Evolutionary conservation across 768 basidiomycete genomes (phyloP).

Genomic region (Xerocomellus amylosporus): DNA sequence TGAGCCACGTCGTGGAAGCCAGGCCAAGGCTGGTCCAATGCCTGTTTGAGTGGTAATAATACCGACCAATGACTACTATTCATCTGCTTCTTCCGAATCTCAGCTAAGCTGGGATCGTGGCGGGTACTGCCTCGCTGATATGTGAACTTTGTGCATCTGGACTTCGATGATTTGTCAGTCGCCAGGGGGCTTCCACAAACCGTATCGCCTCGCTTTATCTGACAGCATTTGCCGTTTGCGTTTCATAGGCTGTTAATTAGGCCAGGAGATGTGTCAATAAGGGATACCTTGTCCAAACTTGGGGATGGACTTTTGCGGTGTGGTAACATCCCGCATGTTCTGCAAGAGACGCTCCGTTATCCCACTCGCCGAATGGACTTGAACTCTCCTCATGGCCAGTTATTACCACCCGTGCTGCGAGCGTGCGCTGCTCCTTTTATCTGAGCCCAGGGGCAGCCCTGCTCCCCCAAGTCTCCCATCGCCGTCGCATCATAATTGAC

Average conservation of each 20-base stretch:
- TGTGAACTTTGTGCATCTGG: slow-evolving; percentile 21
- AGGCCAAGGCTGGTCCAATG: neutral
- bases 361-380: slow-evolving; percentile 15
- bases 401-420: slow-evolving; percentile 25
- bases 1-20: slow-evolving; percentile 9
- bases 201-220: slow-evolving; percentile 20
- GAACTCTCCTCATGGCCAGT: slow-evolving; percentile 27
- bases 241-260: slow-evolving; percentile 33
- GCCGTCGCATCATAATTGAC: neutral
- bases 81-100: slow-evolving; percentile 12
- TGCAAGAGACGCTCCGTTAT: slow-evolving; percentile 20
- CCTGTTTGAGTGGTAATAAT: slow-evolving; percentile 26
- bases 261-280: slow-evolving; percentile 27
- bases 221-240: slow-evolving; percentile 24
- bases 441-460: slow-evolving; percentile 9
- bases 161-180: slow-evolving; percentile 21
- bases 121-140: slow-evolving; percentile 27
- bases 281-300: slow-evolving; percentile 28
- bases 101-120: slow-evolving; percentile 17
- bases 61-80: slow-evolving; percentile 20
- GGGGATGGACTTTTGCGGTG: slow-evolving; percentile 26
- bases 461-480: slow-evolving; percentile 10
- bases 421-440: slow-evolving; percentile 31
- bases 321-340: slow-evolving; percentile 21
- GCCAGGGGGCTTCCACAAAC: slow-evolving; percentile 19